Evolutionary conservation across 768 basidiomycete genomes (phyloP).

Genomic region (Amanita rimosa): DNA sequence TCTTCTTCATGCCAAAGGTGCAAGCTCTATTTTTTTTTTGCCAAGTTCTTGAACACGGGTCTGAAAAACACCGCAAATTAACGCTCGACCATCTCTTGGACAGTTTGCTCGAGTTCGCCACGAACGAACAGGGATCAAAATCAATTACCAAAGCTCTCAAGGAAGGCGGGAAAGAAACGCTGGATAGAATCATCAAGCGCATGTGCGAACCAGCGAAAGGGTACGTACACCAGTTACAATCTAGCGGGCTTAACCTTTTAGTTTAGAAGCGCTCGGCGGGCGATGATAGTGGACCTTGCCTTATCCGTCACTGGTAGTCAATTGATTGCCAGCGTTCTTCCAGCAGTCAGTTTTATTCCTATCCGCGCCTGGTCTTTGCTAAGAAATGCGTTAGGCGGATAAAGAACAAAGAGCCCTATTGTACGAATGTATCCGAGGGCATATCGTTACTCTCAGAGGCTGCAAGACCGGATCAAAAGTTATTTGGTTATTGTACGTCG

Average conservation of each 20-base stretch:
- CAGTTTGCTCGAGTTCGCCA: slow-evolving; percentile 71
- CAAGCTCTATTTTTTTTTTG: background rate
- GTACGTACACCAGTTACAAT: slow-evolving; percentile 21
- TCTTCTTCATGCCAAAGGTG: background rate
- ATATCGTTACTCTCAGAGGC: slow-evolving; percentile 82
- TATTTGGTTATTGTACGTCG: slow-evolving; percentile 71
- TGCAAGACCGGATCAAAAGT: slow-evolving; percentile 89
- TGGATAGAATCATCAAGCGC: slow-evolving; percentile 62
- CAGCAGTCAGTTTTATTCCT: slow-evolving; percentile 37
- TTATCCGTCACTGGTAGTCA: slow-evolving; percentile 80
- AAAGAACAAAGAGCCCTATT: slow-evolving; percentile 76
- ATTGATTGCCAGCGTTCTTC: slow-evolving; percentile 72
- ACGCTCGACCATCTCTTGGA: slow-evolving; percentile 68
- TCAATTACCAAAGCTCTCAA: slow-evolving; percentile 81
- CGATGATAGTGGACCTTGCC: slow-evolving; percentile 81
- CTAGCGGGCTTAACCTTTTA: background rate
- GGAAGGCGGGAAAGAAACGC: slow-evolving; percentile 68
- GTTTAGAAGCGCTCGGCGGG: slow-evolving; percentile 41
- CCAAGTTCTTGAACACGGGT: slow-evolving; percentile 77
- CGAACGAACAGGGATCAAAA: slow-evolving; percentile 81
- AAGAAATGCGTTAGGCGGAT: slow-evolving; percentile 43
- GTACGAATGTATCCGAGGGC: slow-evolving; percentile 79
- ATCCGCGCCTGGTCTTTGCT: slow-evolving; percentile 5
- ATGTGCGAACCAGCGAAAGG: slow-evolving; percentile 84
- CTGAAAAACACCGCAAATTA: slow-evolving; percentile 60